Conservation (phyloP, 2,329 filamentous ascomycete genomes). For the Beauveria asiatica region DNA sequence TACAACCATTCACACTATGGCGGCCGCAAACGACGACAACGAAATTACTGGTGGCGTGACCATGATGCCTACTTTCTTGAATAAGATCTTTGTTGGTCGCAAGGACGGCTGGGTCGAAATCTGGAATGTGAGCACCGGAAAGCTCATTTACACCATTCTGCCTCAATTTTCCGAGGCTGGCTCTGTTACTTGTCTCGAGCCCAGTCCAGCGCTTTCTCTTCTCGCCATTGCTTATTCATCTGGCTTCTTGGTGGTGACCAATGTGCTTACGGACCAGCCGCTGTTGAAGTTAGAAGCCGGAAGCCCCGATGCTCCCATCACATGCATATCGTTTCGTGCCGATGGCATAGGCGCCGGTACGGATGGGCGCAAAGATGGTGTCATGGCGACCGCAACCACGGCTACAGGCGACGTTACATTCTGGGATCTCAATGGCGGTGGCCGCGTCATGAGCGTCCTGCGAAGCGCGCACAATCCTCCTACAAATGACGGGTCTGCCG, state of each 20-base stretch:
- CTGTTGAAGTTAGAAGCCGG: conserved; percentile 62
- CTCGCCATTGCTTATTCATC: conserved; percentile 81
- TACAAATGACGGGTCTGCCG: conserved; percentile 40
- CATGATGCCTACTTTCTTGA: conserved; percentile 89
- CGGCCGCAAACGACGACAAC: conserved; percentile 49
- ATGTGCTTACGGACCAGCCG: conserved; percentile 69
- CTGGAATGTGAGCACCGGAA: conserved; percentile 91
- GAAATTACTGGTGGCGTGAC: conserved; percentile 70
- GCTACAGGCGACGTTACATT: conserved; percentile 83
- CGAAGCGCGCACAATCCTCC: conserved; percentile 82
- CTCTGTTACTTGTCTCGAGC: conserved; percentile 77
- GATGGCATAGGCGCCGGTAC: conserved; percentile 83
- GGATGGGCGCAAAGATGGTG: conserved; percentile 75
- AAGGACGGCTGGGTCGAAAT: conserved; percentile 88
- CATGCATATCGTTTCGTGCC: conserved; percentile 80
- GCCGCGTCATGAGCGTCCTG: conserved; percentile 76
- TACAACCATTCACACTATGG: conserved; percentile 63
- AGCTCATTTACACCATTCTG: conserved; percentile 82
- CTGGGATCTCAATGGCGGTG: conserved; percentile 90
- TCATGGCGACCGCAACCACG: conserved; percentile 84
- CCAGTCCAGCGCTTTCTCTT: conserved; percentile 74
- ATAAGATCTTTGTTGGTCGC: conserved; percentile 88
- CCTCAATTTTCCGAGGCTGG: conserved; percentile 66
- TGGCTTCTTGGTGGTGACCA: conserved; percentile 70
- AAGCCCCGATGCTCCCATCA: conserved; percentile 57